Evolutionary conservation across 768 basidiomycete genomes (phyloP).

Genomic region (Pleurotus sapidus): DNA sequence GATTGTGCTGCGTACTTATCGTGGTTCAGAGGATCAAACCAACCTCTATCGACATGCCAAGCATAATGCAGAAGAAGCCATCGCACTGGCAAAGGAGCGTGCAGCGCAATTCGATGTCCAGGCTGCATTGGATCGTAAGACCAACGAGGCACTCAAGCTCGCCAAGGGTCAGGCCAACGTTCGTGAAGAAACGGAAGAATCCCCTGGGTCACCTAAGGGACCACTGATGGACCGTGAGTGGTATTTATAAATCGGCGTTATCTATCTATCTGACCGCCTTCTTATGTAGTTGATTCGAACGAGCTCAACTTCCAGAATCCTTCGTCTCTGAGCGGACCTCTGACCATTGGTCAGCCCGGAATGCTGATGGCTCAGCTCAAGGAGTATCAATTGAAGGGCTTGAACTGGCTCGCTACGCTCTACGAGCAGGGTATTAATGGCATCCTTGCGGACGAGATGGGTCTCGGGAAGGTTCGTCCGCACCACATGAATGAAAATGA

Average conservation of each 20-base stretch:
- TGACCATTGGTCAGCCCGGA: constrained; percentile 88
- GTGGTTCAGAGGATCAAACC: constrained; percentile 71
- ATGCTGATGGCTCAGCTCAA: constrained; percentile 97
- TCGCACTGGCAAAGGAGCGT: constrained; percentile 71
- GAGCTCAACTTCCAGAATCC: constrained; percentile 99
- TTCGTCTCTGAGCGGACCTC: constrained; percentile 77
- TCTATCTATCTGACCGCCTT: background rate
- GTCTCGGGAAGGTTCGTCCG: constrained; percentile 70
- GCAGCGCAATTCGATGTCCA: constrained; percentile 86
- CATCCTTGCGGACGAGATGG: constrained; percentile 99
- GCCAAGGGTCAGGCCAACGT: constrained; percentile 53
- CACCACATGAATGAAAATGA: background rate
- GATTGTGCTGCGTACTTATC: constrained; percentile 2
- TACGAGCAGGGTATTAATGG: constrained; percentile 99
- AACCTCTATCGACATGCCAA: constrained; percentile 85
- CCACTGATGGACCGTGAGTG: constrained; percentile 72
- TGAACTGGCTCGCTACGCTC: constrained; percentile 96
- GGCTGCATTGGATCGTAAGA: constrained; percentile 77
- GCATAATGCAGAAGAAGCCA: constrained; percentile 87
- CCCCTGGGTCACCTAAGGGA: constrained; percentile 25
- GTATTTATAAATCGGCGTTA: constrained; percentile 4
- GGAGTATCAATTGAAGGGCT: constrained; percentile 96
- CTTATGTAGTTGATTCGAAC: constrained; percentile 77
- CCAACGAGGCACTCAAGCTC: constrained; percentile 70
- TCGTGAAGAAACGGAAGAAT: constrained; percentile 42